phyloP scores from a whole-genome alignment of 306 rosid species.

The cucumber (Cucumis sativus) region Cucumber_9930_V3 NC_026659.2:31369001-31369500 shows the following conservation, averaged over 20 bases:
- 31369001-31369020: too few species aligned
- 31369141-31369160: neutral
- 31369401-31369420: neutral
- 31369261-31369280: neutral
- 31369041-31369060: too few species aligned
- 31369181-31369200: neutral
- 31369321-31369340: neutral
- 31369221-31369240: slow-evolving; percentile 5
- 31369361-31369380: neutral
- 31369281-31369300: slow-evolving; percentile 8
- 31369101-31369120: neutral
- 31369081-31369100: neutral
- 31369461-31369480: too few species aligned
- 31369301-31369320: slow-evolving; percentile 8
- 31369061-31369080: neutral
- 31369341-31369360: slow-evolving; percentile 1
- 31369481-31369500: too few species aligned
- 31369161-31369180: neutral
- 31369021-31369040: too few species aligned
- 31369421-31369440: neutral
- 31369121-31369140: neutral
- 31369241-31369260: neutral
- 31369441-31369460: too few species aligned
- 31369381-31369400: neutral
- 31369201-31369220: slow-evolving; percentile 6